Evolutionary conservation across 1,284 basidiomycete species (phyloP), one percentile per base, ranked within the genome.

Genomic region (Cryptococcus hybrid): DNA sequence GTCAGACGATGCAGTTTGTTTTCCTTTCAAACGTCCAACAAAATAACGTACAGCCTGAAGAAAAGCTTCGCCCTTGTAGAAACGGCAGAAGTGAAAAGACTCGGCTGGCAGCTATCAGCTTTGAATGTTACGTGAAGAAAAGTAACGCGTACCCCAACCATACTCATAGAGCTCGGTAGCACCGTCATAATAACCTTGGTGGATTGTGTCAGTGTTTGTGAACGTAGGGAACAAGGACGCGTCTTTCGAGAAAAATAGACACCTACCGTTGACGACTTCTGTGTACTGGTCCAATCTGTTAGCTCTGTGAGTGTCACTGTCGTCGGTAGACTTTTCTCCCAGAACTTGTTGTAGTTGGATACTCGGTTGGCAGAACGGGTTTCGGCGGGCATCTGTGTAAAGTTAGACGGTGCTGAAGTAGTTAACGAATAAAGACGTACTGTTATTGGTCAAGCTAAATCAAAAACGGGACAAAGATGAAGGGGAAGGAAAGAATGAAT

Each of bases 51-150:
- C 81, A 49, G 83, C 84, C 73, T 85, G 83, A 62, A 81, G 78
- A 76, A 99, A 98, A 1, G 86, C 85, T 79, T 99, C 96, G 63
- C 95, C 96, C 78, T 88, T 89, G 85, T 90, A 93, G 83, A 96
- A 99, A 44, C 96, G 91, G 56, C 91, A 96, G 79, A 99, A 99
- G 81, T 99, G 95, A 86, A 99, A 99, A 48, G 89, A 94, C 59
- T 87, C 82, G 6, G 84, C 85, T 77, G 59, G 36, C 30, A 51
- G 36, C 38, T 13, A 42, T 65, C 38, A 61, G 54, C 9, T 9
- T 42, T 47, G 24, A 34, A 36, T 40, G 15, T 5, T 37, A 40
- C 7, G n/a, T 7, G 9, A 12, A 3, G 12, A 48, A 34, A 52
- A n/a, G n/a, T 24, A 34, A 5, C 7, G 64, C 69, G 57, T 48